Evolutionary conservation across 306 rosid species (phyloP), one percentile per base, ranked within the genome.

Genomic region (Sechiopsis laciniata): DNA sequence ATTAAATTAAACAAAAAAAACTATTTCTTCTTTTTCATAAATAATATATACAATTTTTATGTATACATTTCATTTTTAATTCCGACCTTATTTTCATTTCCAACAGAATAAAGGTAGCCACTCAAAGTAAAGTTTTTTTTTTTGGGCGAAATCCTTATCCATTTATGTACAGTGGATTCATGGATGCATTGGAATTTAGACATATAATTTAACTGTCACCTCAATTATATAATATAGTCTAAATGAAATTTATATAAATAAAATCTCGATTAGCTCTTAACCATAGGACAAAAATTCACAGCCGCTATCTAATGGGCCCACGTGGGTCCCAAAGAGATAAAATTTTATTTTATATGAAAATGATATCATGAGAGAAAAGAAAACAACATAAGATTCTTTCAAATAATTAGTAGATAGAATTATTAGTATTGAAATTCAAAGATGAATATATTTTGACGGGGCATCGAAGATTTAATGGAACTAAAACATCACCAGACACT

Each of bases 371-470:
- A 61, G 40, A 59, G 7, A 40, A 59, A 24, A 59, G 65, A 59
- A 58, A 35, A 42, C 65, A 26, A 62, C 68, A 16, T 12, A 15
- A 15, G 48, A 62, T 60, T 6, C 42, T 24, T 26, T 60, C 5
- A 60, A 60, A 13, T 60, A 2, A n/a, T n/a, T n/a, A 60, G 42
- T 60, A 60, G 42, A 24, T 26, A 9, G 42, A 60, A 60, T 12
- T 58, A 5, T 60, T 60, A 0, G 42, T 60, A 26, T 13, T 58
- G n/a, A 12, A 12, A 60, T 60, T 24, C 10, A 26, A 24, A 35
- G 19, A 60, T 60, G 66, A 60, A 60, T 60, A 60, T 60, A 60
- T 60, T 60, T 60, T 24, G 66, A 60, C 13, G 66, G 66, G 66
- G 66, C 65, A 60, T 26, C 1, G 42, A 60, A 60, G 19, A 26